Evolutionary conservation across 495 filamentous ascomycete genomes (phyloP).

Genomic region (Tetracladium setigerum): DNA sequence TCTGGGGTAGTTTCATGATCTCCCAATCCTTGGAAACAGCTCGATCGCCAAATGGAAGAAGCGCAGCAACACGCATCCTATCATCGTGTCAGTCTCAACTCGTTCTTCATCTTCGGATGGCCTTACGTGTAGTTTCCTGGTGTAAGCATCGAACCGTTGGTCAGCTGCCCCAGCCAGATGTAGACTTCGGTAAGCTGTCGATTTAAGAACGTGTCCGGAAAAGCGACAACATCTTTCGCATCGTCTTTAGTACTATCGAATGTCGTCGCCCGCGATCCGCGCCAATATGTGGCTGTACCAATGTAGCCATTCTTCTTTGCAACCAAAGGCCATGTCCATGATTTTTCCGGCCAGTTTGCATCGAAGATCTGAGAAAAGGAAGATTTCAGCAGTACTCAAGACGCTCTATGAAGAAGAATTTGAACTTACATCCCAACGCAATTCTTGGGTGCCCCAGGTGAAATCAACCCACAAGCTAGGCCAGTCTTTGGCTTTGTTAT

Average conservation of each 20-base stretch:
- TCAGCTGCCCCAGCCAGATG: slow-evolving; percentile 19
- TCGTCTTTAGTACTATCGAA: slow-evolving; percentile 1
- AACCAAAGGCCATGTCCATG: slow-evolving; percentile 16
- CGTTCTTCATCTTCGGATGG: neutral
- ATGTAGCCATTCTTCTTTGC: slow-evolving; percentile 19
- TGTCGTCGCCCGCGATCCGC: slow-evolving; percentile 4
- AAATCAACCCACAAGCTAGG: slow-evolving; percentile 6
- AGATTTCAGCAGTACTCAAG: neutral
- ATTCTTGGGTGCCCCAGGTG: slow-evolving; percentile 21
- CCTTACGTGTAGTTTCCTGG: slow-evolving; percentile 24
- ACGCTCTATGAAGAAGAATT: too few relatives aligned
- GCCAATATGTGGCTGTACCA: slow-evolving; percentile 15
- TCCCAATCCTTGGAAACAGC: slow-evolving; percentile 16
- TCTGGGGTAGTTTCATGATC: slow-evolving; percentile 15
- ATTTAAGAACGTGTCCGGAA: neutral
- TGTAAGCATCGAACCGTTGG: slow-evolving; percentile 23
- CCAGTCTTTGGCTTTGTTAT: slow-evolving; percentile 6
- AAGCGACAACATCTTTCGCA: slow-evolving; percentile 15
- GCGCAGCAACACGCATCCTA: slow-evolving; percentile 8
- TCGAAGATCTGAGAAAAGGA: slow-evolving; percentile 14
- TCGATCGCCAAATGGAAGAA: slow-evolving; percentile 14
- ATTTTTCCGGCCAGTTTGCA: slow-evolving; percentile 19
- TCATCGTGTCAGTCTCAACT: neutral
- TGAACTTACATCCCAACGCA: slow-evolving; percentile 23
- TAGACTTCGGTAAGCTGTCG: slow-evolving; percentile 5